Base-by-base conservation (phyloP, 2,329 filamentous ascomycete genomes). In the Aspergillus chevalieri region DNA sequence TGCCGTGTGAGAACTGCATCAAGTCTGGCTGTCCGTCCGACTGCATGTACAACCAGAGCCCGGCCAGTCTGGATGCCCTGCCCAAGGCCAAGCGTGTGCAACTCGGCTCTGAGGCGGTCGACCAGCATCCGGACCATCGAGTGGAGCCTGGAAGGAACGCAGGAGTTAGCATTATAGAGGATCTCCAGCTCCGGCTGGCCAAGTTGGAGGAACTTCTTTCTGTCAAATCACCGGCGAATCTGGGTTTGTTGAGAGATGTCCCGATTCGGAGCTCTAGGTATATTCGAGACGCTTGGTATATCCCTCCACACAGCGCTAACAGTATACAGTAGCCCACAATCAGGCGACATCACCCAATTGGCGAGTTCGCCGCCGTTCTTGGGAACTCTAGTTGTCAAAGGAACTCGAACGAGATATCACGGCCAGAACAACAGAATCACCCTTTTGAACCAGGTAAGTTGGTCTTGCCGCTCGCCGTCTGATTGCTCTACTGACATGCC, bases 1-100 rank as follows among this genome's bases (percentile, higher is more conserved):
- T 47, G 12, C 59, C 58, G 6, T 62, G 59, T 38, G 48, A 58
- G 49, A 62, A 62, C 39, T 62, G 59, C 51, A 47, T 24, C 19
- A 58, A 55, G 47, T 54, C 54, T 8, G 56, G 50, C 8, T 54
- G 51, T 14, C 38, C 46, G 3, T 30, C 47, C 2, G 50, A 53
- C 17, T 61, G 58, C 49, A 33, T 44, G 5, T 61, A 55, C 12
- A 51, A 52, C 30, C 52, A 56, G n/a, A 47, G 46, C n/a, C 43
- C 46, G 12, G 49, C 12, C 4, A 15, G 43, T 2, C 33, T 41
- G 15, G 44, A 52, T 17, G 36, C 47, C n/a, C 17, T 38, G 5
- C 22, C 50, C 14, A 49, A 43, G 12, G 19, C 51, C 6, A 58
- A 55, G 26, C 46, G 52, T 47, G 28, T 44, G 3, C 48, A 50